A percentile compares a stretch with the other conserved stretches of the same genome.
Conservation (phyloP, 2,329 filamentous ascomycete genomes). For the Sordariomycetes sp. region DNA sequence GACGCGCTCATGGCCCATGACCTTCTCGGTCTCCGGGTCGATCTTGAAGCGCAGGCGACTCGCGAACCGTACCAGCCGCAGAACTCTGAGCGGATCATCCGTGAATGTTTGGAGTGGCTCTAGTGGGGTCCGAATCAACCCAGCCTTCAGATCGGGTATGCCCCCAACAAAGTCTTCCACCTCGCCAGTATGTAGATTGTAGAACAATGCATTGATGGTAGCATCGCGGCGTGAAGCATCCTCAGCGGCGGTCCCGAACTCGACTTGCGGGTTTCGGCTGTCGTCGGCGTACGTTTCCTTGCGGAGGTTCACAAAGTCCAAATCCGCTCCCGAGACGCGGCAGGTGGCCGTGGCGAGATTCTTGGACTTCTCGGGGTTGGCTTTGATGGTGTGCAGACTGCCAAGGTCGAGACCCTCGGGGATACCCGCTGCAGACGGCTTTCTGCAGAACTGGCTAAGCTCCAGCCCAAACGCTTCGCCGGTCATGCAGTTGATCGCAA, state of each 20-base stretch:
- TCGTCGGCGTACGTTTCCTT: constrained; percentile 86
- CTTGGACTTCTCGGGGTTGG: constrained; percentile 93
- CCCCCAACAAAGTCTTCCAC: constrained; percentile 84
- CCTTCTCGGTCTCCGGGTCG: constrained; percentile 50
- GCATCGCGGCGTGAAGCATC: constrained; percentile 84
- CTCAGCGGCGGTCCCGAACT: constrained; percentile 84
- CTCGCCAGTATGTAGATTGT: constrained; percentile 67
- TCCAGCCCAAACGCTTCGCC: constrained; percentile 61
- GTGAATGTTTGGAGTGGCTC: constrained; percentile 86
- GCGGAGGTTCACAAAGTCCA: constrained; percentile 88
- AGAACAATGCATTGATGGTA: constrained; percentile 91
- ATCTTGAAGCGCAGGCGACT: constrained; percentile 73
- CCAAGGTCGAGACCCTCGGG: constrained; percentile 48
- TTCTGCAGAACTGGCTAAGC: constrained; percentile 55
- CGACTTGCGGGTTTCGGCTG: constrained; percentile 80
- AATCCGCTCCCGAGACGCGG: constrained; percentile 70
- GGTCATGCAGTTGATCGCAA: constrained; percentile 77
- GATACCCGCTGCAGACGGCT: constrained; percentile 42
- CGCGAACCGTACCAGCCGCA: constrained; percentile 81
- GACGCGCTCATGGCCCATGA: constrained; percentile 72
- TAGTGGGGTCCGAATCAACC: constrained; percentile 72
- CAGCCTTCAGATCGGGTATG: constrained; percentile 56
- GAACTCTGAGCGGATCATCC: constrained; percentile 79
- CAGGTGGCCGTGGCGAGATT: constrained; percentile 87
- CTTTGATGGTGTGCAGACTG: constrained; percentile 74